Percentiles rank a stretch among this genome's conserved stretches.
These are phyloP conservation scores for Haematococcus sp. DNA, from an alignment of 139 green algal species.

Conservation along the genomic window DNA sequence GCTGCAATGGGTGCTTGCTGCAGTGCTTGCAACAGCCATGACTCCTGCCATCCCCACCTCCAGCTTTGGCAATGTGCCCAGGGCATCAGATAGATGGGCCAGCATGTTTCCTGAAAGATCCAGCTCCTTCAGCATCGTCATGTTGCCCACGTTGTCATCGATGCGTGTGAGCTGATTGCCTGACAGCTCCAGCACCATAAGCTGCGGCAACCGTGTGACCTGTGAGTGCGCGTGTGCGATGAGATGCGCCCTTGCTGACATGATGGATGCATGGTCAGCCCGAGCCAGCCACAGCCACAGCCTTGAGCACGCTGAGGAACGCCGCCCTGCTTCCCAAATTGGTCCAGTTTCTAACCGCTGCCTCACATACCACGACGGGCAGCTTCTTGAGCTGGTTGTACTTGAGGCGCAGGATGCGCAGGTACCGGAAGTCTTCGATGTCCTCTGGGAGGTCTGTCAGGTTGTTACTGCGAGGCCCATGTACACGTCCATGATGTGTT, in stretches of 20 bases:
- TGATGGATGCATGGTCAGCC: neutral
- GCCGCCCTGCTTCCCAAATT: too few species aligned
- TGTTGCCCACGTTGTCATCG: slow-evolving; percentile 49
- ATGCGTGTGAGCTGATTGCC: slow-evolving; percentile 76
- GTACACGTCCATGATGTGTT: too few species aligned
- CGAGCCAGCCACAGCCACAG: too few species aligned
- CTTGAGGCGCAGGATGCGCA: slow-evolving; percentile 73
- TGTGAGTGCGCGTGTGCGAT: neutral
- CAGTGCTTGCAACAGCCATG: neutral
- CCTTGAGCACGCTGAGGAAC: too few species aligned
- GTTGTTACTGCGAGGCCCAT: slow-evolving; percentile 59
- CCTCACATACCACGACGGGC: slow-evolving; percentile 36
- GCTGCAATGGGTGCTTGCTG: neutral
- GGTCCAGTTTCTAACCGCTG: too few species aligned
- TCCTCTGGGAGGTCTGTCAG: slow-evolving; percentile 72
- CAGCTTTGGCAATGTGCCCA: slow-evolving; percentile 57
- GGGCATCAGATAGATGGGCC: slow-evolving; percentile 46
- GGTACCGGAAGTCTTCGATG: slow-evolving; percentile 59
- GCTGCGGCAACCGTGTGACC: slow-evolving; percentile 40
- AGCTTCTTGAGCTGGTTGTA: slow-evolving; percentile 78
- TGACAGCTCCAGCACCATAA: slow-evolving; percentile 65
- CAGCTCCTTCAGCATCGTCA: slow-evolving; percentile 57
- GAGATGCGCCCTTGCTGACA: neutral
- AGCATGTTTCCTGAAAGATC: slow-evolving; percentile 69
- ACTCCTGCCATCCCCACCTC: slow-evolving; percentile 22